Evolutionary conservation across 345 rosid species (phyloP), one percentile per base, ranked within the genome.

Genomic region (Hypericum perforatum): DNA sequence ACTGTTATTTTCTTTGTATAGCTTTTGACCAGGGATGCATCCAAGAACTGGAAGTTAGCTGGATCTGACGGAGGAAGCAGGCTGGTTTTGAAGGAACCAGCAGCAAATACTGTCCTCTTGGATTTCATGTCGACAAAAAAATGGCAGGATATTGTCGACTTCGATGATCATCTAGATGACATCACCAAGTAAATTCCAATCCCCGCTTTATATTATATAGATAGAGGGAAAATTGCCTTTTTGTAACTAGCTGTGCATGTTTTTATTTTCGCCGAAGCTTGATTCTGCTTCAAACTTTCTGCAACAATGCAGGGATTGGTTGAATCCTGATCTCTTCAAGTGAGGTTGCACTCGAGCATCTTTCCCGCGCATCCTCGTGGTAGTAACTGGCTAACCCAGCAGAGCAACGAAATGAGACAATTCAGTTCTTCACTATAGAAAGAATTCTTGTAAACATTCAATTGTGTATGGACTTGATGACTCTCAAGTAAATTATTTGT

Each of bases 81-180:
- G 43, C 67, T 92, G 70, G 66, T 74, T 9, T 59, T 64, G 40
- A 88, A 82, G 82, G 98, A 85, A 66, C 91, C 96, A 64, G 77
- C 89, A 2, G 94, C 97, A 16, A 88, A 84, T 72, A 53, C 60
- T 56, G 73, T 88, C 47, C 60, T 92, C 41, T 58, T 61, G 53
- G 98, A 88, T 75, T 82, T 74, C 64, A 78, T 92, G 55, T 66
- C 85, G 42, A 77, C 91, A 5, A 77, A 66, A 67, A 92, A 88
- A 69, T 85, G 94, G 94, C 80, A 80, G 65, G 80, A 77, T 64
- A 61, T 92, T 39, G 82, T 83, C 15, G 96, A 92, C 70, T 76
- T 92, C 61, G 94, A 92, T 56, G 97, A 88, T 57, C 98, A 88
- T 74, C 97, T 92, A 37, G 98, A 88, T 44, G 85, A 88, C 66